Conservation (phyloP, 306 rosid species). For the Clitoria ternatea region DNA sequence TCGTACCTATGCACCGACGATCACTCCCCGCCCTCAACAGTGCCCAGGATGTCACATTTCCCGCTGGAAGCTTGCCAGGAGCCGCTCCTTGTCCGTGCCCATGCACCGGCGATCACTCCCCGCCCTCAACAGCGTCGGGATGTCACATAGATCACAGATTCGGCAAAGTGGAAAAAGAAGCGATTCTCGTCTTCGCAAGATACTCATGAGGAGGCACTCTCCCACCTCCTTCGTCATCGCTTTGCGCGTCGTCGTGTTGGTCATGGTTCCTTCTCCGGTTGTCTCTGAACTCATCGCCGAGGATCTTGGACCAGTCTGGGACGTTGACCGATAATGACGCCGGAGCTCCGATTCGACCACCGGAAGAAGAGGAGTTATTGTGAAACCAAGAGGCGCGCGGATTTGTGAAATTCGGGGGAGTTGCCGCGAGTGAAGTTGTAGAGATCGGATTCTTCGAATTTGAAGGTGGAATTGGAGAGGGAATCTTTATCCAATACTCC, state of each 20-base stretch:
- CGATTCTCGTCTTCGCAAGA: conserved; percentile 72
- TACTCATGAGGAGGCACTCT: conserved; percentile 86
- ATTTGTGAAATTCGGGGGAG: conserved; percentile 62
- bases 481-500: conserved; percentile 36
- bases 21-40: too few relatives aligned
- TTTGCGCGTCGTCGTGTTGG: conserved; percentile 6
- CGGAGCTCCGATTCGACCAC: conserved; percentile 35
- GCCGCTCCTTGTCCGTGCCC: too few relatives aligned
- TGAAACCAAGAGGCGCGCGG: conserved; percentile 26
- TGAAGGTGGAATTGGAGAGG: conserved; percentile 49
- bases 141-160: not conserved
- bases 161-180: conserved; percentile 39
- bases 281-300: conserved; percentile 60
- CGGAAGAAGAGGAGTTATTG: conserved; percentile 24
- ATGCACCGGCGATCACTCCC: too few relatives aligned
- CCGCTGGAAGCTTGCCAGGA: too few relatives aligned
- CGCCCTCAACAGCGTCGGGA: too few relatives aligned
- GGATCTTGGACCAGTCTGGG: conserved; percentile 90
- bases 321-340: conserved; percentile 67
- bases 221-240: conserved; percentile 31
- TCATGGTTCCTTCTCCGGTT: conserved; percentile 25
- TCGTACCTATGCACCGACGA: too few relatives aligned
- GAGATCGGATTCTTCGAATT: conserved; percentile 74
- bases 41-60: too few relatives aligned
- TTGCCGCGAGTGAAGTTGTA: conserved; percentile 44